Conservation (phyloP, 2,329 filamentous ascomycete species). For the Byssoonygena ceratinophila region DNA sequence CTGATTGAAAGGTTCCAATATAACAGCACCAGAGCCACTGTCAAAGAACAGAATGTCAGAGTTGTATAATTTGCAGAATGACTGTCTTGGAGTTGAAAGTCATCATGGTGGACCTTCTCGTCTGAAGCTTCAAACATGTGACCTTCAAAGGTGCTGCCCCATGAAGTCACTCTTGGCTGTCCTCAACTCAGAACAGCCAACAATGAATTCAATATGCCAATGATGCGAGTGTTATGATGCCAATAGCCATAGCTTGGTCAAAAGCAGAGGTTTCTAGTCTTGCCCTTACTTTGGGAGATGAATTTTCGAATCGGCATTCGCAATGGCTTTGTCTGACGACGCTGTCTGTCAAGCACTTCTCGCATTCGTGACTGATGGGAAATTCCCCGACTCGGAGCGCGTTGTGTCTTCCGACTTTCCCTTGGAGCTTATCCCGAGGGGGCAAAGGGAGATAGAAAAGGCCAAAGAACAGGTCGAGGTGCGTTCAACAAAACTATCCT, state of each 20-base stretch:
- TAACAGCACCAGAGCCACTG: background rate
- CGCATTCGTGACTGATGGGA: conserved; percentile 49
- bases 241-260: background rate
- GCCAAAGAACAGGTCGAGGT: conserved; percentile 47
- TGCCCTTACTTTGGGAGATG: background rate
- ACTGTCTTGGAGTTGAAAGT: too few relatives aligned
- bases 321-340: conserved; percentile 28
- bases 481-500: conserved; percentile 11
- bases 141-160: too few relatives aligned
- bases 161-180: background rate
- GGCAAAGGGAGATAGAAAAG: conserved; percentile 43
- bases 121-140: too few relatives aligned
- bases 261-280: background rate
- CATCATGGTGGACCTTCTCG: background rate
- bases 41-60: background rate
- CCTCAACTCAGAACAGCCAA: background rate
- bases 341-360: conserved; percentile 52
- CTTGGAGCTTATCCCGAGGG: conserved; percentile 38
- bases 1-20: too few relatives aligned
- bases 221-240: background rate
- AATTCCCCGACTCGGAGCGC: conserved; percentile 48
- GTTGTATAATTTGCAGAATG: too few relatives aligned
- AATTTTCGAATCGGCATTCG: background rate
- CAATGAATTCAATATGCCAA: background rate
- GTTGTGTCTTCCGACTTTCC: conserved; percentile 45